phyloP scores from a whole-genome alignment of 805 yeast genomes.

The Osmozyma mogii region DNA sequence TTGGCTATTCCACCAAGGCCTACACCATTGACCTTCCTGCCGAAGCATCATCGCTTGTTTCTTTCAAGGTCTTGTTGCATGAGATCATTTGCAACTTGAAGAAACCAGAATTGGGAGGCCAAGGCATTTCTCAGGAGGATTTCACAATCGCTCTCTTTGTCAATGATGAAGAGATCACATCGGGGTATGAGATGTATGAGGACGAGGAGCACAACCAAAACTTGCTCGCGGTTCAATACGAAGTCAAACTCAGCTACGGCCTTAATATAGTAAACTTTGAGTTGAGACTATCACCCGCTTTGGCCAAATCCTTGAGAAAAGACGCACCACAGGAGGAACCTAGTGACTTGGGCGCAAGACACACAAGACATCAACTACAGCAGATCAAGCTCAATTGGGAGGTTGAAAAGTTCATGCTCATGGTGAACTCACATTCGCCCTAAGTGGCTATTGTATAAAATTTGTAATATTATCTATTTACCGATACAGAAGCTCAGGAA shows the following conservation, averaged over 20 bases:
- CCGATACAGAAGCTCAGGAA: slow-evolving; percentile 94
- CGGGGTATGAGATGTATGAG: slow-evolving; percentile 36
- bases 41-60: slow-evolving; percentile 36
- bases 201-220: slow-evolving; percentile 10
- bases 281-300: slow-evolving; percentile 33
- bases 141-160: slow-evolving; percentile 32
- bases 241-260: slow-evolving; percentile 39
- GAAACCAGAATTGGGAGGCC: slow-evolving; percentile 27
- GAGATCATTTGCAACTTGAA: slow-evolving; percentile 23
- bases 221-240: slow-evolving; percentile 27
- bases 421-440: slow-evolving; percentile 18
- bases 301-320: slow-evolving; percentile 29
- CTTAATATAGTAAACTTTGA: slow-evolving; percentile 37
- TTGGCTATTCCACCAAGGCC: slow-evolving; percentile 26
- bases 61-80: slow-evolving; percentile 36
- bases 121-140: slow-evolving; percentile 26
- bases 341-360: slow-evolving; percentile 28
- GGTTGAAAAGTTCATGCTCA: slow-evolving; percentile 32
- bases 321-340: slow-evolving; percentile 19
- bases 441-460: slow-evolving; percentile 1
- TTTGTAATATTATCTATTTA: slow-evolving; percentile 37
- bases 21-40: slow-evolving; percentile 42
- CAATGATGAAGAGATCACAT: slow-evolving; percentile 38
- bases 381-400: slow-evolving; percentile 40
- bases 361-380: slow-evolving; percentile 39